Evolutionary conservation across 345 rosid species (phyloP), one percentile per base, ranked within the genome.

Genomic region (Laguncularia racemosa): DNA sequence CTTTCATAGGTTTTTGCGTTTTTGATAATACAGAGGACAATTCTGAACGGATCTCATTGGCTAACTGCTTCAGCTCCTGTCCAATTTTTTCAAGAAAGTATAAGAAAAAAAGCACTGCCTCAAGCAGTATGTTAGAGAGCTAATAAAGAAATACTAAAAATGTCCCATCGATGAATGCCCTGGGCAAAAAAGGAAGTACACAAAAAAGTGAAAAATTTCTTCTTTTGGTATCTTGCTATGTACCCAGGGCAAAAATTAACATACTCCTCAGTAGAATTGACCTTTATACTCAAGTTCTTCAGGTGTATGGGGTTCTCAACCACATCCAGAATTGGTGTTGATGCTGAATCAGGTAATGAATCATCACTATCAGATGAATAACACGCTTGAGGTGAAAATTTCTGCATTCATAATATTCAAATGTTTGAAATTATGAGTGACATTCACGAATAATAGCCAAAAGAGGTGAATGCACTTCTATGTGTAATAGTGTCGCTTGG

Each of bases 41-140:
- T 58, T 88, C 91, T 3, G 62, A 63, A 52, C 89, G 84, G 21
- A 88, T 80, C 67, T 91, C 98, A 60, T 67, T 76, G 13, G 95
- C 81, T 71, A 88, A 68, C 52, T 68, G 78, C 67, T 81, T 89
- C 78, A 91, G 66, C 62, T 88, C 98, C 98, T 86, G 83, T 52
- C 62, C 16, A 58, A 52, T 60, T 13, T 40, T n/a, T 50, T 44
- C 44, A 12, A 65, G 55, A 47, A 16, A 60, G 59, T 45, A 62
- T 26, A 14, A 53, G 9, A 16, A 13, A 53, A 16, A 20, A 23
- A 23, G 28, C 28, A 23, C 40, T 4, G 28, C 9, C 40, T 10
- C 40, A 9, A 7, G 9, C 40, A 33, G 40, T 33, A 7, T 1
- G 40, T 33, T 4, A 10, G 40, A 33, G 1, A 33, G 40, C 4